A percentile compares a stretch with the other conserved stretches of the same genome.
Evolutionary conservation across 768 basidiomycete species (phyloP).

Genomic region (Leucocoprinus birnbaumii): DNA sequence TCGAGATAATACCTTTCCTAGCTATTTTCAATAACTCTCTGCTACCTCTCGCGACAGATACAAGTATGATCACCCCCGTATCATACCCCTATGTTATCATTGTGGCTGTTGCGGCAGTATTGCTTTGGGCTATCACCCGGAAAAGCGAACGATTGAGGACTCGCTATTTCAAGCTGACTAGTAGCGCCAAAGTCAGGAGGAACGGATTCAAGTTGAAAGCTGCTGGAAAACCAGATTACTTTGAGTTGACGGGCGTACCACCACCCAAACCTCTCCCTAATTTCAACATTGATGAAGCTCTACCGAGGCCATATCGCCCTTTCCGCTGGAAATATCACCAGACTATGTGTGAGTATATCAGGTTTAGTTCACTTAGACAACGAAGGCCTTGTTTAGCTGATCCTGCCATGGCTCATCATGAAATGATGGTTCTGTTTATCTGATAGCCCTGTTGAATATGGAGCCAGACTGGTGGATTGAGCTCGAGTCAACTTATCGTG

Average conservation of each 20-base stretch:
- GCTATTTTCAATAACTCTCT: neutral
- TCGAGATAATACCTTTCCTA: neutral
- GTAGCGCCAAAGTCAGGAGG: neutral
- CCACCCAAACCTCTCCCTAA: constrained; percentile 35
- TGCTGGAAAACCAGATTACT: constrained; percentile 21
- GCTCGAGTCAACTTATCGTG: constrained; percentile 47
- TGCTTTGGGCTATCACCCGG: neutral
- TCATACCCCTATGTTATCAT: neutral
- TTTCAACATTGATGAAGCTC: constrained; percentile 41
- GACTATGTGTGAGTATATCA: constrained; percentile 43
- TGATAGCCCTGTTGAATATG: constrained; percentile 40
- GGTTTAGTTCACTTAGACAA: neutral
- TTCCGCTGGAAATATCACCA: constrained; percentile 57
- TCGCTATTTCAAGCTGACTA: neutral
- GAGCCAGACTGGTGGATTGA: constrained; percentile 59
- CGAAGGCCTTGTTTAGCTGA: neutral
- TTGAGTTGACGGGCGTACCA: constrained; percentile 41
- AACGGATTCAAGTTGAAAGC: neutral
- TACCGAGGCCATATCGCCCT: constrained; percentile 50
- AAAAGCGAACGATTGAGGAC: neutral
- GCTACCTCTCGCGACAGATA: neutral
- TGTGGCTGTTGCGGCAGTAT: neutral
- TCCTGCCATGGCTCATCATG: neutral
- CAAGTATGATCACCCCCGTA: neutral
- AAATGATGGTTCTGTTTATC: too few relatives aligned